Base-by-base conservation (phyloP, 257 asterid genomes). In the Solanum habrochaites region DNA sequence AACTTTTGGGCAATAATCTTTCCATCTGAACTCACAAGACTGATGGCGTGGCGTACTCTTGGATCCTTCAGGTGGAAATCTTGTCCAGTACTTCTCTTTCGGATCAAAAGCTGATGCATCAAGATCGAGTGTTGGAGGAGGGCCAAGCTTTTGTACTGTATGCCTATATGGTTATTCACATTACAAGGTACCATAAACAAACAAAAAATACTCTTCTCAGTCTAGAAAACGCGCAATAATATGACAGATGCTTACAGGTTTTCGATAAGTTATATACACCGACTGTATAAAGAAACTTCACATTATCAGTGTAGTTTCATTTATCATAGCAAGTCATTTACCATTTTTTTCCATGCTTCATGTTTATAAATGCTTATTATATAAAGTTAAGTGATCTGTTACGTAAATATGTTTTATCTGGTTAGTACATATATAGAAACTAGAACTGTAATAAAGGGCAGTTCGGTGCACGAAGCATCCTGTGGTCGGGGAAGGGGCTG, bases 1-100 rank as follows among this genome's bases (percentile, higher is more conserved):
- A 39, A 95, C 99, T 92, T 95, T 95, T 20, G 99, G 99, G 85
- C 99, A 95, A 86, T 97, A 97, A 58, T 95, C 99, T 88, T 97
- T 97, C 99, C 99, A 97, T 88, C 92, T 94, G 75, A 97, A 97
- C 78, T 97, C 98, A 71, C 95, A 90, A 2, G 98, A 95, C 69
- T 91, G 90, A 83, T 97, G 99, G 1, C 96, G 98, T 9, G 99
- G 99, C 69, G 99, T 97, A 87, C 49, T 88, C 84, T 97, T 97
- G 31, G 98, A 94, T 58, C 99, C 99, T 85, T 97, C 99, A 0
- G 98, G 52, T 2, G 99, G 99, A 80, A 97, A 97, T 88, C 94
- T 94, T 71, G 99, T 97, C 99, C 99, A 97, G 83, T 87, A 95
- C 52, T 97, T 97, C 87, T 97, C 98, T 87, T 94, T 97, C 0